Conservation (phyloP, 1,284 basidiomycete species). For the Cystobasidium slooffiae region DNA sequence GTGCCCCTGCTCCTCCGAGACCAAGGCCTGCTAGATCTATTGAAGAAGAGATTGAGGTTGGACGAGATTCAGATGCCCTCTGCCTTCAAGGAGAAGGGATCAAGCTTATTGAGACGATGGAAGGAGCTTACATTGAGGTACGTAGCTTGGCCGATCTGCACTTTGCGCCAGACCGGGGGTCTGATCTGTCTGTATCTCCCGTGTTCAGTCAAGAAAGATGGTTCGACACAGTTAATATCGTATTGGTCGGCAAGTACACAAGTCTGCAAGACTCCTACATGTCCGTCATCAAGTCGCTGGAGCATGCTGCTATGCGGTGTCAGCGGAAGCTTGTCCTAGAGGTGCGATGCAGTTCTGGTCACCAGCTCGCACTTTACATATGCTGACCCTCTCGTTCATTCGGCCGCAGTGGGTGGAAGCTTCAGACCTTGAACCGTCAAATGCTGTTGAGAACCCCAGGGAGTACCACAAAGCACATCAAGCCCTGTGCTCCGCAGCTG, state of each 20-base stretch:
- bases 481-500: slow-evolving; percentile 83
- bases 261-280: slow-evolving; percentile 98
- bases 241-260: slow-evolving; percentile 97
- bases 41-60: slow-evolving; percentile 80
- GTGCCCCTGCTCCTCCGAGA: slow-evolving; percentile 90
- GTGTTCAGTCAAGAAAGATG: slow-evolving; percentile 77
- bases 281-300: slow-evolving; percentile 95
- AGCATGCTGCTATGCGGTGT: slow-evolving; percentile 93
- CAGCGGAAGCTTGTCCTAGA: slow-evolving; percentile 79
- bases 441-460: slow-evolving; percentile 77
- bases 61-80: slow-evolving; percentile 64
- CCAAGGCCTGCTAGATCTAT: slow-evolving; percentile 86
- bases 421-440: slow-evolving; percentile 83
- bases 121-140: slow-evolving; percentile 77
- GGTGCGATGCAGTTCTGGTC: slow-evolving; percentile 59
- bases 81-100: slow-evolving; percentile 68
- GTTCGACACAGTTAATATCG: slow-evolving; percentile 89
- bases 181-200: background rate
- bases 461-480: slow-evolving; percentile 97
- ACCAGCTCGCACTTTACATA: background rate
- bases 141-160: slow-evolving; percentile 43
- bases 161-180: background rate
- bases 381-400: slow-evolving; percentile 29
- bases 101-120: slow-evolving; percentile 74
- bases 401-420: slow-evolving; percentile 89